A percentile compares a stretch with the other conserved stretches of the same genome.
phyloP scores from a whole-genome alignment of 2,329 filamentous ascomycete species.

The Biscogniauxia mediterranea region DNA sequence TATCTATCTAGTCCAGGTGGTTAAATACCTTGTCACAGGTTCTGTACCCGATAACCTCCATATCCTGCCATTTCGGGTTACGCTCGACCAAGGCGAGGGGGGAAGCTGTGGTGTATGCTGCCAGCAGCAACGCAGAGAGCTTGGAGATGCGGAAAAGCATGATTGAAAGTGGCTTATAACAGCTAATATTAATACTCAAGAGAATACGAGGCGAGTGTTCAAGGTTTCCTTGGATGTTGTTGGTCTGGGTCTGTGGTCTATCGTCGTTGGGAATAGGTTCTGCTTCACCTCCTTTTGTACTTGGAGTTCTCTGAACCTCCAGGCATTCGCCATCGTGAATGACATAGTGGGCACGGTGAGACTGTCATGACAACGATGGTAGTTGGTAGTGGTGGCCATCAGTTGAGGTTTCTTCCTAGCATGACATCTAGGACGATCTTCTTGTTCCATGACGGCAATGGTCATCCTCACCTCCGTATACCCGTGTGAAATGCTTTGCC shows the following conservation, averaged over 20 bases:
- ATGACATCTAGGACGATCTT: neutral
- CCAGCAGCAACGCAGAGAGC: neutral
- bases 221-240: neutral
- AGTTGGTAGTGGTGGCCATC: neutral
- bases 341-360: neutral
- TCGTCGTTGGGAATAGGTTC: neutral
- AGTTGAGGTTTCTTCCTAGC: neutral
- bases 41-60: neutral
- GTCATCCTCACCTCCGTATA: neutral
- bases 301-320: neutral
- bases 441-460: neutral
- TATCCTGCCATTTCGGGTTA: neutral
- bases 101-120: neutral
- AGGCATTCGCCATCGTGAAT: neutral
- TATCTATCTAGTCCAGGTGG: neutral
- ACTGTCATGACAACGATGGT: neutral
- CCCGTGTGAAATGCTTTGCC: neutral
- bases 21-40: neutral
- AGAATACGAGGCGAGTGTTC: neutral
- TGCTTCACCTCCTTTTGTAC: neutral
- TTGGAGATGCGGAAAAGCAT: neutral
- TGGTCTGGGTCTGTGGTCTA: neutral
- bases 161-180: neutral
- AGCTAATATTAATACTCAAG: neutral
- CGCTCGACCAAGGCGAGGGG: neutral